Percentiles rank a stretch among this genome's conserved stretches.
Evolutionary conservation across 371 early-diverging fungal genomes (phyloP).

Genomic region (Haplosporangium sp.): DNA sequence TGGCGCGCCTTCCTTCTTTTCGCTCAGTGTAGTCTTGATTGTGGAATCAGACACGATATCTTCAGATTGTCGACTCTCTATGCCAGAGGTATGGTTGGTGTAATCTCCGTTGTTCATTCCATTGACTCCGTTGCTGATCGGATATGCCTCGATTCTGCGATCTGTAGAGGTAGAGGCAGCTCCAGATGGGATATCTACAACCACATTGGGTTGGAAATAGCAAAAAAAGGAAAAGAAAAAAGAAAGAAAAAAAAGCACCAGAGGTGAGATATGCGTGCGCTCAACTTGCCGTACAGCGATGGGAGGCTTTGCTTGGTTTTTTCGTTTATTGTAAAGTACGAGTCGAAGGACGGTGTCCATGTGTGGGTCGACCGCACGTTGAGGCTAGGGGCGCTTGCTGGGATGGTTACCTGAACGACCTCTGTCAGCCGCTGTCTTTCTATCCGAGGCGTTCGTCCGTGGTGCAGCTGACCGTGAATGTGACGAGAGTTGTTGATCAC

Average conservation of each 20-base stretch:
- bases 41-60: background rate
- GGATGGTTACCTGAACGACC: conserved; percentile 40
- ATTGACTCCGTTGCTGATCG: too few relatives aligned
- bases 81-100: conserved; percentile 2
- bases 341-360: conserved; percentile 9
- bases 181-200: conserved; percentile 14
- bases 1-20: conserved; percentile 41
- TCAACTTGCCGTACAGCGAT: too few relatives aligned
- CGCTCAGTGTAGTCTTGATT: conserved; percentile 12
- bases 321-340: conserved; percentile 6
- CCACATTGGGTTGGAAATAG: background rate
- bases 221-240: conserved; percentile 1
- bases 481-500: background rate
- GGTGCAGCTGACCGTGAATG: conserved; percentile 15
- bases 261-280: conserved; percentile 1
- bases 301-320: background rate
- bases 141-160: too few relatives aligned
- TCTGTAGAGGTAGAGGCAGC: background rate
- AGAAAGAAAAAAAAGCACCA: conserved; percentile 3
- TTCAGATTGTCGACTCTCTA: background rate
- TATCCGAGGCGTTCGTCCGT: conserved; percentile 10
- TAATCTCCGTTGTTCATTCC: too few relatives aligned
- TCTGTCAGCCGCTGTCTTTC: conserved; percentile 17
- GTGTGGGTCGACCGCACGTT: conserved; percentile 4
- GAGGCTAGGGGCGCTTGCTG: conserved; percentile 10